Conservation (phyloP, 208 protist species). For the Endotrypanum monterogeii region DNA sequence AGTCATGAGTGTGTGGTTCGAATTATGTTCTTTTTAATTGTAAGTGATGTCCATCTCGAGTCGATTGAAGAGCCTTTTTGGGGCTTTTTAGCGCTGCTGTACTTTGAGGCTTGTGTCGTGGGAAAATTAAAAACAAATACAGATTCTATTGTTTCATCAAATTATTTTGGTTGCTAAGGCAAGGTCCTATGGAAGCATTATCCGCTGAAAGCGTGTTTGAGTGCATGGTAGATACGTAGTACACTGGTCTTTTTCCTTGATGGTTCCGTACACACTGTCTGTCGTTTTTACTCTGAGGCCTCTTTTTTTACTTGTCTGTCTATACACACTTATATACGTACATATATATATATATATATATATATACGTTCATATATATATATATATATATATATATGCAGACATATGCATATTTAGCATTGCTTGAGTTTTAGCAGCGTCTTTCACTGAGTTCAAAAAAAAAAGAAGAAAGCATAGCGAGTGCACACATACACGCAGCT, state of each 20-base stretch:
- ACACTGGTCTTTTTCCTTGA: neutral
- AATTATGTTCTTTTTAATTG: conserved; percentile 19
- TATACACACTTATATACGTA: no score
- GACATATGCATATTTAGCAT: neutral
- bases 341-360: no score
- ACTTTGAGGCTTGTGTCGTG: neutral
- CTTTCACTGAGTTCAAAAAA: no score
- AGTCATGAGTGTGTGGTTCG: neutral
- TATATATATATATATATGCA: no score
- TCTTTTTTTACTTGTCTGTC: neutral
- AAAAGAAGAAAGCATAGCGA: neutral
- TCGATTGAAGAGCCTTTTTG: neutral
- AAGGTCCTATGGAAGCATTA: neutral
- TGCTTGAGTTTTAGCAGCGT: neutral
- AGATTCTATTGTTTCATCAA: no score
- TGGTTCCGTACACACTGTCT: neutral
- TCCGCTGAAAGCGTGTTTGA: neutral
- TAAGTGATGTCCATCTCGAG: neutral
- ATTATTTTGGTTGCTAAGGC: no score
- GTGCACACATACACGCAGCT: neutral
- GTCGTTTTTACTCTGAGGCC: neutral
- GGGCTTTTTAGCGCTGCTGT: neutral
- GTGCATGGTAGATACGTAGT: neutral
- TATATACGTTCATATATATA: no score
- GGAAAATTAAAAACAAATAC: neutral